Conservation (phyloP, 495 filamentous ascomycete species). For the Physcia stellaris region DNA sequence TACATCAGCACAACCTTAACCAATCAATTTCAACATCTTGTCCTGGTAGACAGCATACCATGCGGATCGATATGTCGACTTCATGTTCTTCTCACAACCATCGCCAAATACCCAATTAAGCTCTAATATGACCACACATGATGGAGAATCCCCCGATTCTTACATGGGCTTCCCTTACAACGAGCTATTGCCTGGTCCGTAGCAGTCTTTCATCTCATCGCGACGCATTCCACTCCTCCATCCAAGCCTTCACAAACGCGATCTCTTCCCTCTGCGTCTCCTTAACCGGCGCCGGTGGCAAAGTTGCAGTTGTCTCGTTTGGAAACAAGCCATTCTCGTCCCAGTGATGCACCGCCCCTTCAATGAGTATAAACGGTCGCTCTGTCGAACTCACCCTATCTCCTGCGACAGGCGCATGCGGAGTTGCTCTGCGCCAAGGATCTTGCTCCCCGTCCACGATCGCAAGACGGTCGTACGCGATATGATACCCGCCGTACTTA, state of each 20-base stretch:
- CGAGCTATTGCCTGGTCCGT: too few relatives aligned
- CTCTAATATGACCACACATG: too few relatives aligned
- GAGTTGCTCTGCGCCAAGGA: slow-evolving; percentile 55
- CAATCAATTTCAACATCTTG: too few relatives aligned
- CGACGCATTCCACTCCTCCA: slow-evolving; percentile 42
- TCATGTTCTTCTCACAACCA: too few relatives aligned
- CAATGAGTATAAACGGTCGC: slow-evolving; percentile 50
- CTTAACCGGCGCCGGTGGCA: slow-evolving; percentile 40
- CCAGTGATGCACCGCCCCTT: slow-evolving; percentile 55
- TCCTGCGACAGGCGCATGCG: slow-evolving; percentile 38
- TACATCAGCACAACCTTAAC: too few relatives aligned
- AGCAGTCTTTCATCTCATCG: too few relatives aligned
- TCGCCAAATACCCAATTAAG: too few relatives aligned
- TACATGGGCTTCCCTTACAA: too few relatives aligned
- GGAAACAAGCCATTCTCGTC: slow-evolving; percentile 56
- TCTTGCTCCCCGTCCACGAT: slow-evolving; percentile 55
- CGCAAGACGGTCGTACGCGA: slow-evolving; percentile 51
- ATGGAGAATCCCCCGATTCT: too few relatives aligned
- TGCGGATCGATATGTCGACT: too few relatives aligned
- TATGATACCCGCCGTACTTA: slow-evolving; percentile 52
- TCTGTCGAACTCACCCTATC: slow-evolving; percentile 35
- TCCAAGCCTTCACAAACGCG: slow-evolving; percentile 50
- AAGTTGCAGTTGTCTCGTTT: slow-evolving; percentile 37
- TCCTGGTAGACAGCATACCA: too few relatives aligned
- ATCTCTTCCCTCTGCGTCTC: slow-evolving; percentile 41